Conservation (phyloP, 306 rosid species). For the Chamaecrista fasciculata region DNA sequence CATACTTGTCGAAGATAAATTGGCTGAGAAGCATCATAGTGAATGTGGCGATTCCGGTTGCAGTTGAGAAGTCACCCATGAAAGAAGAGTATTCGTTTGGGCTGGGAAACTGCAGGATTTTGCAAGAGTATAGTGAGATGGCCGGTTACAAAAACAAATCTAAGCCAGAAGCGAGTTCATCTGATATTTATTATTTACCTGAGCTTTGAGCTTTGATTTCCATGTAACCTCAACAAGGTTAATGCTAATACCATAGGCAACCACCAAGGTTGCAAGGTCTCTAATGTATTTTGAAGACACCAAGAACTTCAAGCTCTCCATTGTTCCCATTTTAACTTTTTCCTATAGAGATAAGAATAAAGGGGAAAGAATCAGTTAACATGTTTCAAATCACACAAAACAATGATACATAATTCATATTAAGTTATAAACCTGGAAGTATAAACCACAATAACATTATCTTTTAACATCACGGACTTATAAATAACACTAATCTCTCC, state of each 20-base stretch:
- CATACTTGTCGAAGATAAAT: slow-evolving; percentile 75
- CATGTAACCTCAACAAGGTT: slow-evolving; percentile 99
- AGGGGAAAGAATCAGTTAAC: slow-evolving; percentile 6
- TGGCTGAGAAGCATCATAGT: slow-evolving; percentile 93
- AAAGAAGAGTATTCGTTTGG: slow-evolving; percentile 97
- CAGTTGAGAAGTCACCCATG: slow-evolving; percentile 99
- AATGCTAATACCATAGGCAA: slow-evolving; percentile 97
- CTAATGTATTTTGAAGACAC: slow-evolving; percentile 91
- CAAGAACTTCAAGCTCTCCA: slow-evolving; percentile 99
- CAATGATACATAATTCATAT: not conserved
- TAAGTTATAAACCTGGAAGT: not conserved
- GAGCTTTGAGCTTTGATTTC: slow-evolving; percentile 99
- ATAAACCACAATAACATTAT: not conserved
- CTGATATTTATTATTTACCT: slow-evolving; percentile 43
- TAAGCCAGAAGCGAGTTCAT: not conserved
- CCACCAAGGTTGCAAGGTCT: slow-evolving; percentile 98
- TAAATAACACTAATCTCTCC: not conserved
- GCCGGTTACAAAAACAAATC: slow-evolving; percentile 11
- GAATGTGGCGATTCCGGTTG: slow-evolving; percentile 92
- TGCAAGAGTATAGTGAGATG: not conserved
- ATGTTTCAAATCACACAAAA: slow-evolving; percentile 14
- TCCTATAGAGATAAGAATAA: slow-evolving; percentile 49
- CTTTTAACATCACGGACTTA: not conserved
- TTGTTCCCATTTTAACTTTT: slow-evolving; percentile 93
- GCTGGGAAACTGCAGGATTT: slow-evolving; percentile 81